Evolutionary conservation across 805 yeast species (phyloP).

Genomic region (Zygosaccharomyces bisporus): DNA sequence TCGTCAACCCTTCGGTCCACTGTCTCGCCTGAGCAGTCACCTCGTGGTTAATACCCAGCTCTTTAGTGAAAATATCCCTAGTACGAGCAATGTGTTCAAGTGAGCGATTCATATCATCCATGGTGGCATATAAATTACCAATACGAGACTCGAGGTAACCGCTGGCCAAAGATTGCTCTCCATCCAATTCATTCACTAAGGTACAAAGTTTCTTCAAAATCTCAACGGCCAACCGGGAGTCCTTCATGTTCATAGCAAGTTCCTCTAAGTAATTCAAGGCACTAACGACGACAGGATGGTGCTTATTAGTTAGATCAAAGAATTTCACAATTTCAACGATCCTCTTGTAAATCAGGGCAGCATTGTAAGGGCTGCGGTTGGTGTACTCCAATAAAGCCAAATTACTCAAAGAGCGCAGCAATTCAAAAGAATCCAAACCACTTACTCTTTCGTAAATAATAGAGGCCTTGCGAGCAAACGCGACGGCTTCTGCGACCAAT

Average conservation of each 20-base stretch:
- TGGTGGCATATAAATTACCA: conserved; percentile 55
- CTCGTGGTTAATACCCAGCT: conserved; percentile 64
- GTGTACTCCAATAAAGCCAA: conserved; percentile 68
- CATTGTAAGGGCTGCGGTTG: conserved; percentile 53
- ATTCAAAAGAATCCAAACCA: conserved; percentile 79
- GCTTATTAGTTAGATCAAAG: conserved; percentile 48
- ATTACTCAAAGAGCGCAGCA: conserved; percentile 67
- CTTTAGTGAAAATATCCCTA: conserved; percentile 49
- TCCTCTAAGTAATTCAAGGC: conserved; percentile 48
- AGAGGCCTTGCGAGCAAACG: conserved; percentile 62
- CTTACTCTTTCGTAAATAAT: conserved; percentile 71
- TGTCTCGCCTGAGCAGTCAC: conserved; percentile 63
- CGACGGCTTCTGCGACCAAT: conserved; percentile 54
- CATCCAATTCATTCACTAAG: conserved; percentile 50
- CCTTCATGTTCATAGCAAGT: conserved; percentile 56
- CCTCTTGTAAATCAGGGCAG: conserved; percentile 59
- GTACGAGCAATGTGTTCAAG: conserved; percentile 54
- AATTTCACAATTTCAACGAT: conserved; percentile 44
- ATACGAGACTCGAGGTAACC: conserved; percentile 66
- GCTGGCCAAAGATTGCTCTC: conserved; percentile 55
- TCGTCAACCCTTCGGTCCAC: conserved; percentile 57
- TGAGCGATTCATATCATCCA: conserved; percentile 53
- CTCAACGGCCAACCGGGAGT: conserved; percentile 49
- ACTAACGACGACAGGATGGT: conserved; percentile 68
- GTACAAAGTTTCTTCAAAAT: conserved; percentile 53